Conservation (phyloP, 768 basidiomycete species). For the Epithele typhae region DNA sequence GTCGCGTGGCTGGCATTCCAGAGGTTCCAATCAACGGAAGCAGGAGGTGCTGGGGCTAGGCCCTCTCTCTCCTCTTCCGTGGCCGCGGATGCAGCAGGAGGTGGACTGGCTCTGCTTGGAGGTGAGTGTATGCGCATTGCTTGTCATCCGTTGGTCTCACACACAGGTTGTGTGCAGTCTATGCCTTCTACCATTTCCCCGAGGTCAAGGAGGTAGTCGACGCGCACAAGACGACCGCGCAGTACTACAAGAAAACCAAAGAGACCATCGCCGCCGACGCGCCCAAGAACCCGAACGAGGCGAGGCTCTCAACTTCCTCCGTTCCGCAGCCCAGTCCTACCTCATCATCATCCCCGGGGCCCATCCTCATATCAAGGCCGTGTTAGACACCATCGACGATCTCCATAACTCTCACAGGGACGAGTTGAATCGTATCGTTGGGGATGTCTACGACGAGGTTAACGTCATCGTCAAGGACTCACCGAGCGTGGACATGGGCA, state of each 20-base stretch:
- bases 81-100: constrained; percentile 28
- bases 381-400: constrained; percentile 39
- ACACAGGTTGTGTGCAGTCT: constrained; percentile 13
- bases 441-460: constrained; percentile 34
- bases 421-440: constrained; percentile 35
- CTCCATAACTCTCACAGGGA: constrained; percentile 34
- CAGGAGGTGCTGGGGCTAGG: not conserved
- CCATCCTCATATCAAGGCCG: constrained; percentile 33
- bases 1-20: constrained; percentile 18
- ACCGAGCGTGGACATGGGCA: constrained; percentile 20
- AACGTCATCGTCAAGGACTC: constrained; percentile 20
- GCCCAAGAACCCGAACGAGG: constrained; percentile 26
- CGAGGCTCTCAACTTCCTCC: constrained; percentile 34
- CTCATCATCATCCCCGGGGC: constrained; percentile 36
- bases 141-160: no score
- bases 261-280: constrained; percentile 22
- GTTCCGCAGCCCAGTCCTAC: constrained; percentile 38
- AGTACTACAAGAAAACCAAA: constrained; percentile 24
- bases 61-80: constrained; percentile 17
- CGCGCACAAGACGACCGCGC: constrained; percentile 25
- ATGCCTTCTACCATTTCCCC: constrained; percentile 39
- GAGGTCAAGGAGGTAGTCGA: constrained; percentile 35
- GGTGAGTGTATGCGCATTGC: constrained; percentile 14
- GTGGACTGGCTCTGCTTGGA: constrained; percentile 24
- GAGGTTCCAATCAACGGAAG: constrained; percentile 21